Evolutionary conservation across 2,329 filamentous ascomycete genomes (phyloP).

Genomic region (Corinectria fuckeliana): DNA sequence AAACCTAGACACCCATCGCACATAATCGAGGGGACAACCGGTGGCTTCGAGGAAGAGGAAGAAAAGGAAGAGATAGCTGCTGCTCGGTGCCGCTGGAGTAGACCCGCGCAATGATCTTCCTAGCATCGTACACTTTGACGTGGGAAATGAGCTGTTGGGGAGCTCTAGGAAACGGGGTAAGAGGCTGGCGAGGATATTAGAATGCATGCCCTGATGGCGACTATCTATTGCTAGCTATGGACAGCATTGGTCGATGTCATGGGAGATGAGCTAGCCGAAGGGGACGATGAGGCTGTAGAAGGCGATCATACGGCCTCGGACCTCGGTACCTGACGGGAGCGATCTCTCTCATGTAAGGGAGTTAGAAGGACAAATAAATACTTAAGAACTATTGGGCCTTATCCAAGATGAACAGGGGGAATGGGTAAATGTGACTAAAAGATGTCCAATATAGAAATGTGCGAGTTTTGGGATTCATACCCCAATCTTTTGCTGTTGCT

Average conservation of each 20-base stretch:
- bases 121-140: conserved; percentile 46
- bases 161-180: conserved; percentile 53
- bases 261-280: conserved; percentile 47
- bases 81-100: conserved; percentile 48
- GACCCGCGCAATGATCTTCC: conserved; percentile 44
- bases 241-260: conserved; percentile 47
- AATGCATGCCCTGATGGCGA: conserved; percentile 53
- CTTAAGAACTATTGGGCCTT: no score
- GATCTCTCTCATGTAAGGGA: conserved; percentile 54
- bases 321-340: conserved; percentile 55
- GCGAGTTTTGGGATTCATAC: neutral
- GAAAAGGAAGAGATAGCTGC: conserved; percentile 48
- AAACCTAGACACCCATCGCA: conserved; percentile 46
- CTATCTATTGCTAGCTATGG: conserved; percentile 55
- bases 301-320: conserved; percentile 54
- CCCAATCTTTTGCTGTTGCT: conserved; percentile 2
- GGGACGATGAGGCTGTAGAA: conserved; percentile 54
- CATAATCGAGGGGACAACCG: conserved; percentile 58
- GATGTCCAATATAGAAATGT: neutral
- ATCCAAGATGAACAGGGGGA: neutral
- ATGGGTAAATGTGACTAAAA: neutral
- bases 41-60: conserved; percentile 59
- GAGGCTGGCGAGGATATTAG: conserved; percentile 48
- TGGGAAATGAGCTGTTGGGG: conserved; percentile 53
- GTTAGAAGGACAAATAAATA: no score